Base-by-base conservation (phyloP, 2,329 filamentous ascomycete genomes). In the Phyllosticta capitalensis region DNA sequence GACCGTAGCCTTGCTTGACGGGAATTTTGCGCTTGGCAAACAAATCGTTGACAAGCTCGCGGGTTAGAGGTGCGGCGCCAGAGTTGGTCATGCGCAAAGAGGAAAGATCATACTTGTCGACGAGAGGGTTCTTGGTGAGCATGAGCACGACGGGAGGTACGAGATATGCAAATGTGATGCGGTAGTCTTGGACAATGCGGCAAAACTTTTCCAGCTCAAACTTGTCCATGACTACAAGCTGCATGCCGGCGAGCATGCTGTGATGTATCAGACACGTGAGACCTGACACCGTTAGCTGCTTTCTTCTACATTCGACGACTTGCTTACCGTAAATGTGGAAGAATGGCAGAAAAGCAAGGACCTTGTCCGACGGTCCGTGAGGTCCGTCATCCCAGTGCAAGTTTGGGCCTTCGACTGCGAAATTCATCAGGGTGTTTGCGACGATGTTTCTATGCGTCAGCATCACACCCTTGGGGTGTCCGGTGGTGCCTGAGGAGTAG, bases 1-100 rank as follows among this genome's bases (percentile, higher is more conserved):
- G 80, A 0, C 92, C 92, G 69, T 96, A 97, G 19, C 89, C 92
- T 74, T 97, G 92, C 78, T 96, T 96, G 62, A 96, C 84, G 1
- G 87, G 86, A 20, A 95, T 79, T 56, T 84, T 84, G 61, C 94
- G 83, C 7, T 91, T 83, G 20, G 82, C 74, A 78, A 89, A 89
- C 2, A 94, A 83, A 9, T 84, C 81, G 59, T 90, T 83, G 1
- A 92, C 88, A 1, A 97, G 81, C 63, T 96, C 90, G 30, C 79
- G 77, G 0, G 90, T 92, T 49, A 96, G 77, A 0, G 92, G 92
- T 0, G 92, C 92, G 0, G 92, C 92, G 22, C 89, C 92, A 0
- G 84, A 92, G 74, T 91, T 94, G 78, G 96, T 79, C 83, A 92
- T 92, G 52, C 88, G 86, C 22, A 97, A 69, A 4, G 82, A 85